Evolutionary conservation across 495 filamentous ascomycete species (phyloP).

Genomic region (Lophiotrema nucula): DNA sequence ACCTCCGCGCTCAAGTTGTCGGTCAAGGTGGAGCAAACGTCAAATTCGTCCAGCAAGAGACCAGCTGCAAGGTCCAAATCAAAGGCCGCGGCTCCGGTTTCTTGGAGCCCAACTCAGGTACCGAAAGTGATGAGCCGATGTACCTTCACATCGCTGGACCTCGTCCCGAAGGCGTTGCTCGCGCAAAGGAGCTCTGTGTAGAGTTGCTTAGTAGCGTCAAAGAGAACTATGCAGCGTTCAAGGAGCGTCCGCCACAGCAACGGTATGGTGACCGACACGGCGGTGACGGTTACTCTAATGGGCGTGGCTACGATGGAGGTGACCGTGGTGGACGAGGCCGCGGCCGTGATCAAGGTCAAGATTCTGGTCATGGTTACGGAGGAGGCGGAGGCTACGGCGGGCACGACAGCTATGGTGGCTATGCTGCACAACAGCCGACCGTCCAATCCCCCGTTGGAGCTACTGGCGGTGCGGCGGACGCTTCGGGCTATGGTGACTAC

Average conservation of each 20-base stretch:
- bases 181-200: conserved; percentile 82
- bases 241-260: conserved; percentile 65
- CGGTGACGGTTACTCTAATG: conserved; percentile 36
- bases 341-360: neutral
- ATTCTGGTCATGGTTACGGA: neutral
- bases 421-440: neutral
- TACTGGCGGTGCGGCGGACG: conserved; percentile 31
- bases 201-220: conserved; percentile 81
- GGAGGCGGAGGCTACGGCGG: neutral
- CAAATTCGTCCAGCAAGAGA: conserved; percentile 95
- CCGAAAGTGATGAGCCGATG: conserved; percentile 92
- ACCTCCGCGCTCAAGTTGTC: conserved; percentile 90
- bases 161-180: conserved; percentile 78
- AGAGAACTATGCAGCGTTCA: conserved; percentile 84
- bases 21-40: conserved; percentile 91
- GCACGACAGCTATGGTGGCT: conserved; percentile 13
- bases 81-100: conserved; percentile 97
- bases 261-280: conserved; percentile 39
- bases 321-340: conserved; percentile 20
- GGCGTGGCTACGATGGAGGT: conserved; percentile 30
- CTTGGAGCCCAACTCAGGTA: conserved; percentile 75
- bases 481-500: conserved; percentile 35
- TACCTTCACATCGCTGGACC: conserved; percentile 93
- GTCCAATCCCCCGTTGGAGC: conserved; percentile 40
- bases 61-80: conserved; percentile 92